phyloP scores from a whole-genome alignment of 176 grass and related monocot genomes.

The Canna indica region DNA sequence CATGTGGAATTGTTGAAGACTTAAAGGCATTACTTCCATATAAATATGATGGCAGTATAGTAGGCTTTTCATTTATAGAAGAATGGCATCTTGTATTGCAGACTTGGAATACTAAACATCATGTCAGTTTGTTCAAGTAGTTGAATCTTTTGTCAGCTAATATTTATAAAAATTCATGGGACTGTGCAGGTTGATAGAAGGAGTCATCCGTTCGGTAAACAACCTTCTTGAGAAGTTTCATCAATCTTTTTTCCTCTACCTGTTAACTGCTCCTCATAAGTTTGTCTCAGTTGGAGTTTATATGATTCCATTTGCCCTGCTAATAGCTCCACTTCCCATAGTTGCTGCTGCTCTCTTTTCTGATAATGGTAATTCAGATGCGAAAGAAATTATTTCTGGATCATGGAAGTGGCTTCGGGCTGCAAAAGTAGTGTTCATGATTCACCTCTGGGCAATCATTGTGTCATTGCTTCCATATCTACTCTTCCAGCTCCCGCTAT shows the following conservation, averaged over 20 bases:
- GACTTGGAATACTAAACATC: too few species aligned
- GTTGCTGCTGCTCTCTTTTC: slow-evolving; percentile 73
- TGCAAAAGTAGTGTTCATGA: slow-evolving; percentile 58
- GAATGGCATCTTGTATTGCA: too few species aligned
- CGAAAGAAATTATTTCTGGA: slow-evolving; percentile 9
- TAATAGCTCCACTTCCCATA: slow-evolving; percentile 68
- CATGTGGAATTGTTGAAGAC: too few species aligned
- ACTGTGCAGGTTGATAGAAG: slow-evolving; percentile 83
- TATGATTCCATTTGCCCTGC: slow-evolving; percentile 85
- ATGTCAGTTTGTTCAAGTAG: neutral
- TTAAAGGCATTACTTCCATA: too few species aligned
- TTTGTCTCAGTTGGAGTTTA: slow-evolving; percentile 95
- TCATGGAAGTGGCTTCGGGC: slow-evolving; percentile 84
- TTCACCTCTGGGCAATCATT: slow-evolving; percentile 69
- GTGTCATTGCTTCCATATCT: slow-evolving; percentile 53
- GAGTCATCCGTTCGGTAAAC: slow-evolving; percentile 70
- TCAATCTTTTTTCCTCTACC: slow-evolving; percentile 96
- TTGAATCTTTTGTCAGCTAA: neutral
- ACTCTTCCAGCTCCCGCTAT: slow-evolving; percentile 51
- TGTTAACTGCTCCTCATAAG: slow-evolving; percentile 79
- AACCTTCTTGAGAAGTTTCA: slow-evolving; percentile 97
- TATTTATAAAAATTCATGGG: slow-evolving; percentile 6
- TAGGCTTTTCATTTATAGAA: too few species aligned
- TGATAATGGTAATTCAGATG: slow-evolving; percentile 17
- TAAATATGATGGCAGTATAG: too few species aligned